Evolutionary conservation across 108 stramenopile species (phyloP), one percentile per base, ranked within the genome.

Genomic region (Nitzschia sp.): DNA sequence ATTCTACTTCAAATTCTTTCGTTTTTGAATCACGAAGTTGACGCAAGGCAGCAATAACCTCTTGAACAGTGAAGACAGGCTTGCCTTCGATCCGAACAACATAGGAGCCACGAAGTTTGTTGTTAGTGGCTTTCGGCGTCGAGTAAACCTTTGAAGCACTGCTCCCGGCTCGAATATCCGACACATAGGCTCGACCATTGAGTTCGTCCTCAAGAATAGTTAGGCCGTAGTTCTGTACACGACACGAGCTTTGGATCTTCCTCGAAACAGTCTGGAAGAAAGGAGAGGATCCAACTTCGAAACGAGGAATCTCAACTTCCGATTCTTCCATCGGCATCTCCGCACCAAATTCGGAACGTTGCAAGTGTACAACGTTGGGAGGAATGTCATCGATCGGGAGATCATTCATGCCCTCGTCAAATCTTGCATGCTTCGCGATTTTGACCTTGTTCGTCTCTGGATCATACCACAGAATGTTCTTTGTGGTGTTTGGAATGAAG

Each of bases 331-430:
- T 15, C 11, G 38, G 38, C 8, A 42, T 8, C 15, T 8, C 15
- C 8, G 38, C 38, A 11, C 38, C 38, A 15, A 42, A 42, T 42
- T 42, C 11, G 8, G 38, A 11, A 42, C 38, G 38, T 15, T 42
- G 38, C 38, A 42, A 15, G 38, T 42, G 38, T 8, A 42, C 15
- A 15, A 42, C 38, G 38, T 75, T 71, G 46, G 74, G 74, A 9
- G 70, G 61, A 4, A 71, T 38, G 2, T 36, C 3, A 5, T 21
- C 26, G 32, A 56, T 4, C 15, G 61, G 70, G 13, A 79, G 72
- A 28, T 79, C 78, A 55, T 79, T 79, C 61, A 80, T 66, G 29
- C 70, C 74, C 68, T 80, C 74, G n/a, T n/a, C n/a, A n/a, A n/a
- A n/a, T n/a, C n/a, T n/a, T n/a, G n/a, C n/a, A n/a, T n/a, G n/a